Evolutionary conservation across 805 yeast species (phyloP).

Genomic region (Metschnikowia hibisci): DNA sequence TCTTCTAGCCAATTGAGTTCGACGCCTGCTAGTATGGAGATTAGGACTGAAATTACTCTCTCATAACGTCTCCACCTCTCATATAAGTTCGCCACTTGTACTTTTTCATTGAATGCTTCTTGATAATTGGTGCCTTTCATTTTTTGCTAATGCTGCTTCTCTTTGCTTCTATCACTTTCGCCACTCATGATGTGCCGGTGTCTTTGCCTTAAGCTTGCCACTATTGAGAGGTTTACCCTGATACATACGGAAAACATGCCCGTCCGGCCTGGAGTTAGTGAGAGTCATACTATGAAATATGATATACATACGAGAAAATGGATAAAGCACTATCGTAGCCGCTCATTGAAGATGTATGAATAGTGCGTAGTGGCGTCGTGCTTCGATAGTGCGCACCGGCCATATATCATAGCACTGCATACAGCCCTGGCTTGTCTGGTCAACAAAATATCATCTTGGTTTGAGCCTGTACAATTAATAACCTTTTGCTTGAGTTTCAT

Average conservation of each 20-base stretch:
- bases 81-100: too few species aligned
- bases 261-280: constrained; percentile 79
- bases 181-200: not conserved
- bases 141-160: too few species aligned
- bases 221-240: not conserved
- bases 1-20: too few species aligned
- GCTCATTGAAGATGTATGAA: constrained; percentile 55
- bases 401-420: constrained; percentile 1
- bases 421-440: not conserved
- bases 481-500: too few species aligned
- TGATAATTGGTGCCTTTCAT: too few species aligned
- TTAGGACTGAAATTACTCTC: too few species aligned
- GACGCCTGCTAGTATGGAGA: too few species aligned
- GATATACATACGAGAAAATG: constrained; percentile 78
- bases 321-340: constrained; percentile 99
- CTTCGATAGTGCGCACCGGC: constrained; percentile 7
- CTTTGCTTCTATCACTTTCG: too few species aligned
- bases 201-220: not conserved
- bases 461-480: too few species aligned
- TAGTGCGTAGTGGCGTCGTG: constrained; percentile 8
- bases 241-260: constrained; percentile 87
- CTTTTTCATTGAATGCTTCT: too few species aligned
- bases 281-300: not conserved
- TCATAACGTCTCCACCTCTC: too few species aligned
- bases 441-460: too few species aligned